Conservation (phyloP, 139 green algal genomes). For the Mychonastes homosphaera region DNA sequence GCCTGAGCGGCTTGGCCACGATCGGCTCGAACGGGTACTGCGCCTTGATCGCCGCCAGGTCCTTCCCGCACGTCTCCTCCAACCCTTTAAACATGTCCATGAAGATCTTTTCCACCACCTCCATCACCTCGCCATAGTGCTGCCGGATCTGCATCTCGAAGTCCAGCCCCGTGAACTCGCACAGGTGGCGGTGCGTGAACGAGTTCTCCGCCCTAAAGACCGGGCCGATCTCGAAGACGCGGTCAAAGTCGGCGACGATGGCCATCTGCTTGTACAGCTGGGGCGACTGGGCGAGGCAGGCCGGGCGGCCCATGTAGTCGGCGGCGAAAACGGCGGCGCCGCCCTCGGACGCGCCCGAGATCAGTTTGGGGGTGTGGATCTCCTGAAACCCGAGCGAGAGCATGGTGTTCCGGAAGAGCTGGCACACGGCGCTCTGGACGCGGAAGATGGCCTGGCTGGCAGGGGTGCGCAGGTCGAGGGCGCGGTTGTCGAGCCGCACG, state of each 20-base stretch:
- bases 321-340: constrained; percentile 88
- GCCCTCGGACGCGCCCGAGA: constrained; percentile 76
- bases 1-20: constrained; percentile 65
- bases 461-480: constrained; percentile 90
- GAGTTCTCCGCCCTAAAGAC: constrained; percentile 95
- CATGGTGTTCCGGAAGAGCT: constrained; percentile 80
- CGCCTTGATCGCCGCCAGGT: constrained; percentile 63
- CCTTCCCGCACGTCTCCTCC: constrained; percentile 23
- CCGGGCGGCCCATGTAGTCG: constrained; percentile 87
- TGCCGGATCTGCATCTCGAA: constrained; percentile 97
- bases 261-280: constrained; percentile 99
- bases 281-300: constrained; percentile 88
- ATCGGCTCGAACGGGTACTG: constrained; percentile 90
- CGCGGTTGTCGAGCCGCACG: constrained; percentile 79
- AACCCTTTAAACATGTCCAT: constrained; percentile 86
- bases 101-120: constrained; percentile 90
- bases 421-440: constrained; percentile 75
- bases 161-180: constrained; percentile 98
- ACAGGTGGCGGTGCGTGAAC: constrained; percentile 96
- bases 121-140: constrained; percentile 92
- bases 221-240: constrained; percentile 94
- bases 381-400: constrained; percentile 71
- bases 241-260: constrained; percentile 80
- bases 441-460: constrained; percentile 97
- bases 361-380: constrained; percentile 96